Evolutionary conservation across 2,329 filamentous ascomycete species (phyloP).

Genomic region (Hypoxylon sp.): DNA sequence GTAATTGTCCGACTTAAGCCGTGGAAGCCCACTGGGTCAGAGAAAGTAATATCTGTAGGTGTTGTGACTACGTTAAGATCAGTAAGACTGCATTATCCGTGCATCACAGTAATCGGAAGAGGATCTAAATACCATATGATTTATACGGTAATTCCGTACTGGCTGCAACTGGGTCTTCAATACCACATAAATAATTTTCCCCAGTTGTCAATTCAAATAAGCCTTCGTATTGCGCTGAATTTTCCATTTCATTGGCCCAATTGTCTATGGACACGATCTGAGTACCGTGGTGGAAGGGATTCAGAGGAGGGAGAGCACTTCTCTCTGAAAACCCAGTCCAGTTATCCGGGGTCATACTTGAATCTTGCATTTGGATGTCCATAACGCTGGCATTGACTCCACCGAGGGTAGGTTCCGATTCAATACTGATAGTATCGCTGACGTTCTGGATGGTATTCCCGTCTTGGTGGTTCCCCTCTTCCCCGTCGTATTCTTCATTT

Average conservation of each 20-base stretch:
- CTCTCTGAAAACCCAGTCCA: conserved; percentile 9
- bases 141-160: conserved; percentile 1
- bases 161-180: conserved; percentile 5
- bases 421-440: not conserved
- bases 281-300: not conserved
- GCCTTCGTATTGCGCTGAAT: conserved; percentile 2
- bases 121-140: conserved; percentile 2
- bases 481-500: conserved; percentile 5
- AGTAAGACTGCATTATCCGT: not conserved
- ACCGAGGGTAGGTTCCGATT: not conserved
- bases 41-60: conserved; percentile 9
- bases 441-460: not conserved
- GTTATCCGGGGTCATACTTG: not conserved
- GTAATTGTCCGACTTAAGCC: not conserved
- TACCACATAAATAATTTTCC: conserved; percentile 12
- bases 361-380: conserved; percentile 13
- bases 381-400: not conserved
- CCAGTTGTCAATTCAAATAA: conserved; percentile 2
- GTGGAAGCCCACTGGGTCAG: conserved; percentile 3
- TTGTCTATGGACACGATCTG: not conserved
- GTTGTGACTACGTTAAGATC: not conserved
- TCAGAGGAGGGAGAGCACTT: conserved; percentile 3
- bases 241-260: conserved; percentile 5
- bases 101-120: not conserved
- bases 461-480: not conserved